These are phyloP conservation scores for Russula emetica DNA, from an alignment of 768 basidiomycete genomes.

Conservation along the genomic window DNA sequence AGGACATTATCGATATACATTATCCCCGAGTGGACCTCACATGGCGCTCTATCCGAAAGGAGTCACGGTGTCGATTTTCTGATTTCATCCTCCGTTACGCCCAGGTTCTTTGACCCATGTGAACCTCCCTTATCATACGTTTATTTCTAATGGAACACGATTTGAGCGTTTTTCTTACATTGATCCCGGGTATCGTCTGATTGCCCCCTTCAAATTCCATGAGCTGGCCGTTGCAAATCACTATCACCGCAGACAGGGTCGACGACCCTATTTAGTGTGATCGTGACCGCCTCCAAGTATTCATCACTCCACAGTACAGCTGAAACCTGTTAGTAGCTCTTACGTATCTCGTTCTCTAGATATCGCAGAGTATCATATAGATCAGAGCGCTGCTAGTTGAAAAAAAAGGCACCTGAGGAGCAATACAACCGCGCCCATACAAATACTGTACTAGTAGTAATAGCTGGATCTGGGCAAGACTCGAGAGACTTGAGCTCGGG, in stretches of 20 bases:
- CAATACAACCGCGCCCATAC: not conserved
- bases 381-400: not conserved
- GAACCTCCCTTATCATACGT: not conserved
- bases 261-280: not conserved
- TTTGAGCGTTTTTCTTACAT: not conserved
- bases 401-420: not conserved
- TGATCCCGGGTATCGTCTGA: not conserved
- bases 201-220: not conserved
- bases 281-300: not conserved
- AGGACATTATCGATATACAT: not conserved
- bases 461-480: not conserved
- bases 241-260: too few relatives aligned
- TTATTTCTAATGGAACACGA: not conserved
- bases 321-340: not conserved
- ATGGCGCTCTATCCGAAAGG: not conserved
- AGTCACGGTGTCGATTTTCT: not conserved
- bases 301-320: not conserved
- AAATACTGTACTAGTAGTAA: too few relatives aligned
- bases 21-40: not conserved
- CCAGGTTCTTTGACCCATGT: not conserved
- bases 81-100: constrained; percentile 4
- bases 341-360: not conserved
- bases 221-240: not conserved
- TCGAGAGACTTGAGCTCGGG: not conserved
- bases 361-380: not conserved